These are phyloP conservation scores for Ulmus americana DNA, from an alignment of 331 rosid genomes.

Conservation along the genomic window DNA sequence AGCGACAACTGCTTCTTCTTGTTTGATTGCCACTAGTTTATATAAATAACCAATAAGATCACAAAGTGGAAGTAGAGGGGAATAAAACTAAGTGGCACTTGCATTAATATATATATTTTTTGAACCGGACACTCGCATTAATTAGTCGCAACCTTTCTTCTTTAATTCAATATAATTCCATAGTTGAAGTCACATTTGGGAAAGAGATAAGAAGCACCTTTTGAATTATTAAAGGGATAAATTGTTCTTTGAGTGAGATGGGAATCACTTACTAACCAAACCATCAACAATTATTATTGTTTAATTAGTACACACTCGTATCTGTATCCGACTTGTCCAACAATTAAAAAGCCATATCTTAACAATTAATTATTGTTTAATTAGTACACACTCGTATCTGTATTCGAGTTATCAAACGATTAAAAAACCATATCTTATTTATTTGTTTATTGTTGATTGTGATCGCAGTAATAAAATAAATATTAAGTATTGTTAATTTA, in stretches of 20 bases:
- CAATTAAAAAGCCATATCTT: too few relatives aligned
- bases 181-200: constrained; percentile 3
- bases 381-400: background rate
- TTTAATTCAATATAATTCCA: background rate
- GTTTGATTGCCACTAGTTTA: constrained; percentile 8
- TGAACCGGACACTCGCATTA: constrained; percentile 8
- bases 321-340: too few relatives aligned
- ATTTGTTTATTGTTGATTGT: background rate
- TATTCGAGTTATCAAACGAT: too few relatives aligned
- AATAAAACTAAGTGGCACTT: constrained; percentile 3
- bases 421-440: too few relatives aligned
- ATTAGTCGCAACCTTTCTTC: background rate
- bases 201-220: constrained; percentile 16
- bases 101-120: too few relatives aligned
- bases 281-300: background rate
- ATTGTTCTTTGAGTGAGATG: constrained; percentile 3
- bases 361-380: background rate
- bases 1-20: background rate
- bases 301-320: background rate
- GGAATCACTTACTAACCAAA: background rate
- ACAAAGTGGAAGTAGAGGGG: background rate
- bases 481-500: too few relatives aligned
- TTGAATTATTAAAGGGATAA: background rate
- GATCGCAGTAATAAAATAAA: background rate
- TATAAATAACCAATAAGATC: background rate